phyloP scores from a whole-genome alignment of 345 rosid genomes.

The Rhodamnia rubescens region DNA sequence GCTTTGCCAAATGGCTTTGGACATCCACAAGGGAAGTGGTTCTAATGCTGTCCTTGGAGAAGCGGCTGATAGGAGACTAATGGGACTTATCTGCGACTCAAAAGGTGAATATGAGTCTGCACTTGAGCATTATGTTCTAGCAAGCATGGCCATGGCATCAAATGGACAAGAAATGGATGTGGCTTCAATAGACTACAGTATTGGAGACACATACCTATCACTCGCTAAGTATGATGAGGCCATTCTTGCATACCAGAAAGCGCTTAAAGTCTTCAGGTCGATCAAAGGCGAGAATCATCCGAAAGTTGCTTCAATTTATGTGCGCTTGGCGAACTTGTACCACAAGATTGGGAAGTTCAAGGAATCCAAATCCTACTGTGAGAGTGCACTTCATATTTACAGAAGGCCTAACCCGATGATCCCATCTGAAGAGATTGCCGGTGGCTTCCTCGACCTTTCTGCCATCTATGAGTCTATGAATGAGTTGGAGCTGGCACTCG shows the following conservation, averaged over 20 bases:
- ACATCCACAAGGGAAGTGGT: conserved; percentile 53
- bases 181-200: conserved; percentile 77
- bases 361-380: conserved; percentile 70
- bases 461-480: conserved; percentile 79
- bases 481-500: conserved; percentile 48
- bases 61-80: conserved; percentile 74
- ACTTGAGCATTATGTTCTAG: conserved; percentile 75
- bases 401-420: conserved; percentile 45
- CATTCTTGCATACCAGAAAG: conserved; percentile 73
- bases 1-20: conserved; percentile 64
- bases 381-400: conserved; percentile 69
- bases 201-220: conserved; percentile 74
- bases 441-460: conserved; percentile 69
- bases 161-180: conserved; percentile 55
- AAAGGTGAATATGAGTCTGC: conserved; percentile 77
- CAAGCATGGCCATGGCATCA: conserved; percentile 78
- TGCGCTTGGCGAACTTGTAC: conserved; percentile 70
- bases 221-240: conserved; percentile 80
- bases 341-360: conserved; percentile 67
- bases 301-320: conserved; percentile 68
- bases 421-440: conserved; percentile 65
- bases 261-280: conserved; percentile 62
- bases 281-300: conserved; percentile 72
- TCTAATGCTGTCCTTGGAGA: conserved; percentile 52
- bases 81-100: conserved; percentile 79